Conservation (phyloP, 306 rosid genomes). For the Cucumis hystrix region DNA sequence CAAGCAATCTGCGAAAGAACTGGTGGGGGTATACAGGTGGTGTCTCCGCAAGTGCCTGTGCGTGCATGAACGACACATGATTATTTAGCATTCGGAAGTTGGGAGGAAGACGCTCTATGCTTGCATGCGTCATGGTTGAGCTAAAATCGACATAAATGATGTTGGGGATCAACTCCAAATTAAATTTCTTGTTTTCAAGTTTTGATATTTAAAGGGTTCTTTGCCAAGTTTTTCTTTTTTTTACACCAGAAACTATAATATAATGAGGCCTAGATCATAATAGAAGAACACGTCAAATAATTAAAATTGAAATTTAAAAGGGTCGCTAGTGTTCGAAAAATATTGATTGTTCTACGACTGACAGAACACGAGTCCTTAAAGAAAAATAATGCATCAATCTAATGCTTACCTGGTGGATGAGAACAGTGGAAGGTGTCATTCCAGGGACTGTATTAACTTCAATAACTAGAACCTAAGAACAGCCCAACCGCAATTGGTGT, state of each 20-base stretch:
- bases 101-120: background rate
- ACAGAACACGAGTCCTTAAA: background rate
- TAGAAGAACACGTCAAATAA: background rate
- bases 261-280: background rate
- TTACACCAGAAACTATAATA: background rate
- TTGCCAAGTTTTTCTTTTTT: background rate
- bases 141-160: background rate
- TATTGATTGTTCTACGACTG: background rate
- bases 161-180: background rate
- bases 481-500: background rate
- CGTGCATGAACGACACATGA: background rate
- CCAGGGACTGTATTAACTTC: slow-evolving; percentile 99
- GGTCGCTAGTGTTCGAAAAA: background rate
- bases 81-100: background rate
- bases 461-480: slow-evolving; percentile 58
- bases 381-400: background rate
- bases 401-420: slow-evolving; percentile 74
- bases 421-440: slow-evolving; percentile 94
- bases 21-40: slow-evolving; percentile 81
- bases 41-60: slow-evolving; percentile 76
- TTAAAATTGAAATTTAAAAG: background rate
- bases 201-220: background rate
- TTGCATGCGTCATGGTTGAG: background rate
- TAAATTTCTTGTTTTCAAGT: background rate
- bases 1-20: slow-evolving; percentile 70